Evolutionary conservation across 2,329 filamentous ascomycete species (phyloP).

Genomic region (Eutypella sp.): DNA sequence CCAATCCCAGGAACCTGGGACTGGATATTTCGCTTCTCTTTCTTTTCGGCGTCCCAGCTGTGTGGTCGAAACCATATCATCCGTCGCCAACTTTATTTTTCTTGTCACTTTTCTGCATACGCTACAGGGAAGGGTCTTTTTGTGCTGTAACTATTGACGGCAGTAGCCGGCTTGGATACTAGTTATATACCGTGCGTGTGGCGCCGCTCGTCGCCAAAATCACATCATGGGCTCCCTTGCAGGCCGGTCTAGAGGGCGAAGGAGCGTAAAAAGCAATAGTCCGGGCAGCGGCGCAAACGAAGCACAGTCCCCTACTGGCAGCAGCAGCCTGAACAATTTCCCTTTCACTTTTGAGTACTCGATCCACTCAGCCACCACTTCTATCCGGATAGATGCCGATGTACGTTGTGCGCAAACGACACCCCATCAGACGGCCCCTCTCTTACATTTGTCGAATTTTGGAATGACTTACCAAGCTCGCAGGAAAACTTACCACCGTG

Average conservation of each 20-base stretch:
- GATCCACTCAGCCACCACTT: conserved; percentile 9
- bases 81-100: too few species aligned
- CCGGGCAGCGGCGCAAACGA: conserved; percentile 1
- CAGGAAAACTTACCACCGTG: conserved; percentile 11
- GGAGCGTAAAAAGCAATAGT: neutral
- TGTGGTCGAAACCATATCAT: neutral
- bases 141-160: too few species aligned
- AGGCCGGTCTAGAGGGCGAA: neutral
- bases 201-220: neutral
- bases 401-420: conserved; percentile 9
- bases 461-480: conserved; percentile 3
- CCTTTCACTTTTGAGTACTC: conserved; percentile 15
- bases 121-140: neutral
- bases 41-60: neutral
- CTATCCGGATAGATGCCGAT: conserved; percentile 13
- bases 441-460: neutral
- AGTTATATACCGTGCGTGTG: neutral
- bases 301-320: conserved; percentile 3
- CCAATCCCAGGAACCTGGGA: neutral
- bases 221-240: neutral
- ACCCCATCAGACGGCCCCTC: neutral
- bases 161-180: too few species aligned
- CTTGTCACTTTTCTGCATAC: too few species aligned
- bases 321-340: conserved; percentile 12
- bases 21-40: neutral